Evolutionary conservation across 768 basidiomycete species (phyloP).

Genomic region (Lactarius sp.): DNA sequence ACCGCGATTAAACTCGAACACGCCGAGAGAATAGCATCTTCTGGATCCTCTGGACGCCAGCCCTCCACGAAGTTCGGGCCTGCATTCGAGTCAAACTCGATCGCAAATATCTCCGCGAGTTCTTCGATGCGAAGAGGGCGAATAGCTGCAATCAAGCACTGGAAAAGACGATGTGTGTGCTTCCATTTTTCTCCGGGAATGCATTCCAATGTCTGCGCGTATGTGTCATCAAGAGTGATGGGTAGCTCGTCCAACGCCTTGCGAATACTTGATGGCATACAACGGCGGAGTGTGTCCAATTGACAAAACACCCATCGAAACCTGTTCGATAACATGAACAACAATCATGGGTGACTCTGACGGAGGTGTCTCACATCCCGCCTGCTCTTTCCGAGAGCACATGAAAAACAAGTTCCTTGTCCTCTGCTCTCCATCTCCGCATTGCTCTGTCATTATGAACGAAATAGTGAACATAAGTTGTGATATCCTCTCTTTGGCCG

Average conservation of each 20-base stretch:
- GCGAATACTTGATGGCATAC: not conserved
- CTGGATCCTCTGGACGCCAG: not conserved
- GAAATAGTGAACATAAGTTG: not conserved
- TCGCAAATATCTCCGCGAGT: not conserved
- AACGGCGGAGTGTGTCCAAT: not conserved
- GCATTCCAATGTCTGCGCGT: not conserved
- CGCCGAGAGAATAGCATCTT: not conserved
- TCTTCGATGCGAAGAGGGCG: not conserved
- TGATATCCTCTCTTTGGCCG: not conserved
- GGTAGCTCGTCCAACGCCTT: not conserved
- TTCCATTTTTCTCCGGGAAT: not conserved
- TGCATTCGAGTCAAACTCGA: not conserved
- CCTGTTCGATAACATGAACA: too few relatives aligned
- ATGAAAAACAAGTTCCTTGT: not conserved
- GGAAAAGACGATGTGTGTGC: too few relatives aligned
- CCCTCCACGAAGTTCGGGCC: not conserved
- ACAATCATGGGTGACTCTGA: not conserved
- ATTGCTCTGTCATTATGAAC: not conserved
- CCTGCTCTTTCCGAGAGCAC: too few relatives aligned
- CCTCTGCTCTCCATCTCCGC: not conserved
- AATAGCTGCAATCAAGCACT: too few relatives aligned
- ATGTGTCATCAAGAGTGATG: not conserved
- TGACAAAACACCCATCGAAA: too few relatives aligned
- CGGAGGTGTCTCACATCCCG: not conserved
- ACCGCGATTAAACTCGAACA: not conserved